Evolutionary conservation across 2,329 filamentous ascomycete species (phyloP).

Genomic region (Amesomyces nigricolor): DNA sequence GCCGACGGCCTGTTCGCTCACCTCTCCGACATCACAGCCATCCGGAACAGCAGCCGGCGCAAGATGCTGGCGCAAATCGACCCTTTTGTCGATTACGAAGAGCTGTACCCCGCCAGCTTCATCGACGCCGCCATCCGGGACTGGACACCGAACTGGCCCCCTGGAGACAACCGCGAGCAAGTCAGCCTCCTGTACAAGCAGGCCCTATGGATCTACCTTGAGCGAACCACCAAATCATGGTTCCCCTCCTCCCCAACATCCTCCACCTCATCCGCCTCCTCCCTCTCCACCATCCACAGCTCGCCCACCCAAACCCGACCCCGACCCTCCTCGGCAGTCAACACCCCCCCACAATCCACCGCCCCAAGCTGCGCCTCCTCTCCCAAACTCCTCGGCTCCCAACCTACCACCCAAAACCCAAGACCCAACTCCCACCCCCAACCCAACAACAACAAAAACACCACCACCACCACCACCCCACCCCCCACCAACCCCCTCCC

Average conservation of each 20-base stretch:
- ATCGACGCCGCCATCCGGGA: constrained; percentile 69
- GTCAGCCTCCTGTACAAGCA: constrained; percentile 58
- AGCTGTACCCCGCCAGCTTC: constrained; percentile 64
- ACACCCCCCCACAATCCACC: constrained; percentile 29
- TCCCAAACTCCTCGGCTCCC: constrained; percentile 23
- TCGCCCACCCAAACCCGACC: constrained; percentile 14
- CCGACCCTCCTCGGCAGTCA: constrained; percentile 19
- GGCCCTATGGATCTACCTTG: constrained; percentile 61
- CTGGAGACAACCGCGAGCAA: constrained; percentile 50
- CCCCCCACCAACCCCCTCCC: constrained; percentile 43
- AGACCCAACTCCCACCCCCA: neutral
- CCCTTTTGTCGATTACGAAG: constrained; percentile 66
- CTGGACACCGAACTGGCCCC: constrained; percentile 63
- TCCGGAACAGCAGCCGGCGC: constrained; percentile 67
- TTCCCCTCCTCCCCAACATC: constrained; percentile 18
- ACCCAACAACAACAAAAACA: neutral
- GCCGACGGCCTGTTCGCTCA: constrained; percentile 75
- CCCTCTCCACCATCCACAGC: constrained; percentile 18
- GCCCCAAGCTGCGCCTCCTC: constrained; percentile 34
- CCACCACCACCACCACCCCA: constrained; percentile 31
- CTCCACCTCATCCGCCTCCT: constrained; percentile 22
- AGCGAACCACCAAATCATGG: constrained; percentile 49
- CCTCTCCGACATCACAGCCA: constrained; percentile 70
- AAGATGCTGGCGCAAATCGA: constrained; percentile 59
- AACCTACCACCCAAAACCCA: neutral